Conservation (phyloP, 192 early-diverging fungal species). For the Backusella psychrophila region DNA sequence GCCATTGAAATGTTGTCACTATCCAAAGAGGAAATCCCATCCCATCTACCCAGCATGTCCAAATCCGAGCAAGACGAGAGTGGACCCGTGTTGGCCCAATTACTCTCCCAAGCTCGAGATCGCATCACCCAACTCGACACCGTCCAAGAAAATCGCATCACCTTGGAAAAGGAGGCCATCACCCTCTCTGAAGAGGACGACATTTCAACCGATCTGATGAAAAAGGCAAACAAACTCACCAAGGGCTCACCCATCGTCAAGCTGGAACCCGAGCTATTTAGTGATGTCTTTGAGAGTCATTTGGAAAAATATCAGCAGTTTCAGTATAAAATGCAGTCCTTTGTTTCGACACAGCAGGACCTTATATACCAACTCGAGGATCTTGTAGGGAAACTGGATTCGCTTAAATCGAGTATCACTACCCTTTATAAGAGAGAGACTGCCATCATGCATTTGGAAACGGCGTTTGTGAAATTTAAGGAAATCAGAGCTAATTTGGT, state of each 20-base stretch:
- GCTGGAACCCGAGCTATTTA: constrained; percentile 73
- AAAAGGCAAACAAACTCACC: constrained; percentile 62
- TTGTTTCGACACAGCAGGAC: constrained; percentile 54
- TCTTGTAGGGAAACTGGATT: constrained; percentile 24
- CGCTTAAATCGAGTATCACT: constrained; percentile 34
- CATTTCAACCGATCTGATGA: constrained; percentile 61
- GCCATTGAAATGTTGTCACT: constrained; percentile 53
- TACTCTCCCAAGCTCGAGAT: not conserved
- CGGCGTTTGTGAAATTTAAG: constrained; percentile 70
- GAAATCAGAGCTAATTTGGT: constrained; percentile 74
- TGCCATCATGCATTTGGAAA: constrained; percentile 73
- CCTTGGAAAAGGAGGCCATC: constrained; percentile 58
- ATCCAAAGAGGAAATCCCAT: constrained; percentile 19
- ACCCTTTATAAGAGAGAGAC: constrained; percentile 67
- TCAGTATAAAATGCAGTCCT: constrained; percentile 39
- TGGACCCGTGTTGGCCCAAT: constrained; percentile 10
- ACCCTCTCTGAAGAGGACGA: constrained; percentile 69
- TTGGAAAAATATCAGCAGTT: constrained; percentile 71
- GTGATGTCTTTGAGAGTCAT: constrained; percentile 66
- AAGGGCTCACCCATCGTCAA: constrained; percentile 59
- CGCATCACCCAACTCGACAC: constrained; percentile 12
- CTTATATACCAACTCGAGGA: constrained; percentile 57
- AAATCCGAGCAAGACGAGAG: not conserved
- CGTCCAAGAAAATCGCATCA: constrained; percentile 31
- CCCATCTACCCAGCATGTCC: constrained; percentile 8